These are phyloP conservation scores for Papiliotrema terrestris DNA, from an alignment of 1,284 basidiomycete genomes.

Conservation along the genomic window DNA sequence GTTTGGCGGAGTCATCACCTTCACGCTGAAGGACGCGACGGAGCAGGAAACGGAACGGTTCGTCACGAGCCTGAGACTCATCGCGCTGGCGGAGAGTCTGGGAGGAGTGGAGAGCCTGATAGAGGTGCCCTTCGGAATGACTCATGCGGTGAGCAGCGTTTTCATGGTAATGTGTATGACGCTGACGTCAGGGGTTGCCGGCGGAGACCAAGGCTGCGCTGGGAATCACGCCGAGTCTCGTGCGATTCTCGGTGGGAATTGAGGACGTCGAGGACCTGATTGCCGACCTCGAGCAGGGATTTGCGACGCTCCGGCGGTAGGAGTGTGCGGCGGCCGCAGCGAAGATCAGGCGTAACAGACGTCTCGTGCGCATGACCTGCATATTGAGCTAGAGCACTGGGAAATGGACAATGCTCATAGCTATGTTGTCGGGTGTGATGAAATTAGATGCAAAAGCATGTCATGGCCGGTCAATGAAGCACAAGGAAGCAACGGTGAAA, in stretches of 20 bases:
- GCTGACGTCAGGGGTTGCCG: constrained; percentile 56
- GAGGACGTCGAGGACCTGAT: constrained; percentile 83
- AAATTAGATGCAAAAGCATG: neutral
- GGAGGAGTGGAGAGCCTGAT: constrained; percentile 90
- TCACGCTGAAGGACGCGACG: constrained; percentile 58
- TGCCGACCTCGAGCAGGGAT: constrained; percentile 64
- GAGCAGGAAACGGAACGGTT: constrained; percentile 53
- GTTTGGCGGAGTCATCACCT: constrained; percentile 60
- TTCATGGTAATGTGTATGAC: no score
- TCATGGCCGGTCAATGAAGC: no score
- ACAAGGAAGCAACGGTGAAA: no score
- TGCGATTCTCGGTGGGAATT: constrained; percentile 81
- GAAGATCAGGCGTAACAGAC: no score
- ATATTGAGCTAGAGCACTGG: no score
- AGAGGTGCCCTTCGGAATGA: constrained; percentile 80
- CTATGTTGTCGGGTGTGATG: neutral
- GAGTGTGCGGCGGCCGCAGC: no score
- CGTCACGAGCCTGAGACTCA: constrained; percentile 65
- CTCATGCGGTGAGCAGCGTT: constrained; percentile 46
- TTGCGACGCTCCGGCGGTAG: neutral
- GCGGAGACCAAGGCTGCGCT: constrained; percentile 63
- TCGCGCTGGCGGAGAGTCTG: constrained; percentile 82
- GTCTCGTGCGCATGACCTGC: no score
- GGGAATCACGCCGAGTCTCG: constrained; percentile 76
- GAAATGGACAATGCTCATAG: neutral